Base-by-base conservation (phyloP, 192 early-diverging fungal genomes). In the Podochytrium sp. region DNA sequence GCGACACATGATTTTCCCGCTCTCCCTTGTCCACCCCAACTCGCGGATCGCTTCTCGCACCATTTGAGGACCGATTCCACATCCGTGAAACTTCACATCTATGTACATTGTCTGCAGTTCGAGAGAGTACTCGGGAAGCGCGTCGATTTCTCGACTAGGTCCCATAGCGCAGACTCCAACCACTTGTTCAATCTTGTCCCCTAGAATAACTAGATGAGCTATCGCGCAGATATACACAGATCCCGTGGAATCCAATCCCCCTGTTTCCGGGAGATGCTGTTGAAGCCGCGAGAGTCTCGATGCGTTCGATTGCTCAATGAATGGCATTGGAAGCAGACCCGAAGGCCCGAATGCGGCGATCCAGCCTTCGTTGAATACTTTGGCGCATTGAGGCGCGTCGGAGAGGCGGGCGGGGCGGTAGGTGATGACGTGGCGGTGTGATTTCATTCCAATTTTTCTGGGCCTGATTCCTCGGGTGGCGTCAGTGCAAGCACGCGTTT, bases 21-120 rank as follows among this genome's bases (percentile, higher is more conserved):
- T 57, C n/a, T 57, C 55, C n/a, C 55, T 20, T 7, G 55, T 57
- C 55, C 55, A 57, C 7, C 55, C 55, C n/a, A 57, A 30, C 55
- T 16, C 55, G 14, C 55, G 55, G n/a, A 57, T 30, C 10, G 23
- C 63, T 30, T 65, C 63, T 14, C 37, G 3, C 10, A 65, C 18
- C 63, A 65, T 65, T 3, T 40, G 16, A 23, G 32, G 12, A 34
- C 29, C 59, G 29, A 35, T 14, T 14, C 34, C 59, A 23, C 59
- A 5, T 6, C 59, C 59, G 33, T 61, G 33, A 40, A 33, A 61
- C 4, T 61, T 23, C 6, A 34, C 7, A 34, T 33, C 59, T 12
- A 61, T 33, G 59, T 61, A 61, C 33, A 61, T 3, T n/a, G 3
- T 35, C 34, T 27, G 12, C 16, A 61, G 59, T 23, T 61, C 59